Evolutionary conservation across 192 early-diverging fungal genomes (phyloP).

Genomic region (Umbelopsis vinacea): DNA sequence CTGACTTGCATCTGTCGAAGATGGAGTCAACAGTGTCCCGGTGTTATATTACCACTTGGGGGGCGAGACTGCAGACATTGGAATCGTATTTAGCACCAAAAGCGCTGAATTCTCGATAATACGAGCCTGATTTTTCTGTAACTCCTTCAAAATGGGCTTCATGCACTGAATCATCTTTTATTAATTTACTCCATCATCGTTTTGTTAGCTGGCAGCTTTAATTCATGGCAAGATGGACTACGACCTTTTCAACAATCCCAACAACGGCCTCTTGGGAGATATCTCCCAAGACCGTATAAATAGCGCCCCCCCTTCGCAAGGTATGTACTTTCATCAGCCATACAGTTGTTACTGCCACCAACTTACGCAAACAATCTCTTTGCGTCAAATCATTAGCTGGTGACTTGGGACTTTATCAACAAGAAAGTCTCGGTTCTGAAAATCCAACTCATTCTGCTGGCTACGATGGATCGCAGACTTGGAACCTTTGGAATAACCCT

Average conservation of each 20-base stretch:
- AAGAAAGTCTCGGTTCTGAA: conserved; percentile 7
- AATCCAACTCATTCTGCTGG: background rate
- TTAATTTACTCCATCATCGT: background rate
- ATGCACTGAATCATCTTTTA: background rate
- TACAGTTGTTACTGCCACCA: background rate
- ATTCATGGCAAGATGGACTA: conserved; percentile 59
- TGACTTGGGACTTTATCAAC: conserved; percentile 16
- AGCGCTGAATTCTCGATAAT: background rate
- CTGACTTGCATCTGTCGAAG: background rate
- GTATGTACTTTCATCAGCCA: background rate
- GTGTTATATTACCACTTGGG: background rate
- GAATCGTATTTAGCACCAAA: background rate
- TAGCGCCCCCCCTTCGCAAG: conserved; percentile 80
- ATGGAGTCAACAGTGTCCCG: background rate
- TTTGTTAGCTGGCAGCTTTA: conserved; percentile 47
- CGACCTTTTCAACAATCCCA: conserved; percentile 5
- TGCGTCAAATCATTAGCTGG: background rate
- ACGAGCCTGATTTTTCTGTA: background rate
- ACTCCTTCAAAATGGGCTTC: background rate
- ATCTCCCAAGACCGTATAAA: conserved; percentile 66
- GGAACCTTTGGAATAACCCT: conserved; percentile 29
- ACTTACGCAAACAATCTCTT: too few species aligned
- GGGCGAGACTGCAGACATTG: background rate
- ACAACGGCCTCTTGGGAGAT: conserved; percentile 20
- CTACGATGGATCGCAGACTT: conserved; percentile 18